Conservation (phyloP, 1,284 basidiomycete genomes). For the Naganishia albida region DNA sequence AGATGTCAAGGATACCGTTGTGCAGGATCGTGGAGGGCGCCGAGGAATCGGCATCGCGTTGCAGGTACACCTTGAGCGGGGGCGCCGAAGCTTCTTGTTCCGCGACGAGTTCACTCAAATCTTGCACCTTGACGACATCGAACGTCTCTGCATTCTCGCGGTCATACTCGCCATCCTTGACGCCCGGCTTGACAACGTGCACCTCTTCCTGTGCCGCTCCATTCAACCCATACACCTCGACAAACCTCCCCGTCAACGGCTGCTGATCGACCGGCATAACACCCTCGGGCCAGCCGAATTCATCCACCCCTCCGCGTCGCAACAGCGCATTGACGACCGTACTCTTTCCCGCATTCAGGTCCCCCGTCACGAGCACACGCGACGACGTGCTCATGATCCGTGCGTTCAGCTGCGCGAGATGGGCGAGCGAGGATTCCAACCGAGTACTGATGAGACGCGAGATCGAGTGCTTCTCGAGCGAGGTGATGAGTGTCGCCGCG, state of each 20-base stretch:
- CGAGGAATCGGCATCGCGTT: constrained; percentile 71
- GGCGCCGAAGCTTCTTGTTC: constrained; percentile 73
- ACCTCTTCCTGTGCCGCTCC: constrained; percentile 74
- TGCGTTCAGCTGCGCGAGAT: constrained; percentile 80
- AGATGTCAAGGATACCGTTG: constrained; percentile 96
- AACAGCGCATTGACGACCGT: constrained; percentile 96
- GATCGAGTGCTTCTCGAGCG: constrained; percentile 89
- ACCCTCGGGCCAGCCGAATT: constrained; percentile 52
- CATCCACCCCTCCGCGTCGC: constrained; percentile 56
- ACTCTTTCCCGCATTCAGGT: constrained; percentile 97
- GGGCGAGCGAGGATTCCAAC: constrained; percentile 71
- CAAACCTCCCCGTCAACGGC: constrained; percentile 95
- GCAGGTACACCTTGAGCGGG: constrained; percentile 80
- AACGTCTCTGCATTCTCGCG: constrained; percentile 64
- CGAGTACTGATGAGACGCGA: constrained; percentile 88
- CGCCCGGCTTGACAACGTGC: constrained; percentile 65
- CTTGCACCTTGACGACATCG: constrained; percentile 65
- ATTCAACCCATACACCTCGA: constrained; percentile 90
- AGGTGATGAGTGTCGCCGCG: constrained; percentile 78
- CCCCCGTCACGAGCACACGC: constrained; percentile 98
- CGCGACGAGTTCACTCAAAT: constrained; percentile 75
- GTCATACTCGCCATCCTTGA: constrained; percentile 41
- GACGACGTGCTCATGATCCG: constrained; percentile 90
- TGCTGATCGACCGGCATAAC: constrained; percentile 98
- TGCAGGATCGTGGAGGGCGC: constrained; percentile 64